Conservation (phyloP, 2,329 filamentous ascomycete genomes). For the Epichloe coenophiala region DNA sequence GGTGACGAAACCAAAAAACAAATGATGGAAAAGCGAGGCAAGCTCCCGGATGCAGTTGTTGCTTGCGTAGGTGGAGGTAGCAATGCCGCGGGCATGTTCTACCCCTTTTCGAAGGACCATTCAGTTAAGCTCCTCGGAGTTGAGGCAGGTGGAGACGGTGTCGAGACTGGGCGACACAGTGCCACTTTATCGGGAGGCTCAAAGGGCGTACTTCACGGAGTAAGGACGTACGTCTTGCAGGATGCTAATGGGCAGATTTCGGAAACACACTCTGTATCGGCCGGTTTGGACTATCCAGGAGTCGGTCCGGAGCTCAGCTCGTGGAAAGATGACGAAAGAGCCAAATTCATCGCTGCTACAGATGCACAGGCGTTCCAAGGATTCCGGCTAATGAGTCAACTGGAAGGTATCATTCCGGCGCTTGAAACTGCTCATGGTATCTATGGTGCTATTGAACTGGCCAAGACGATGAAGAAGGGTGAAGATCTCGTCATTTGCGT, state of each 20-base stretch:
- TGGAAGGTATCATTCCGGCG: conserved; percentile 94
- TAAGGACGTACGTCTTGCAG: conserved; percentile 90
- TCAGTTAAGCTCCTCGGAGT: conserved; percentile 84
- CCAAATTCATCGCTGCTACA: conserved; percentile 80
- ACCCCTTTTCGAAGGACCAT: conserved; percentile 77
- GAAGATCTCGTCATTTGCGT: conserved; percentile 90
- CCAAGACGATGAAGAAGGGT: conserved; percentile 81
- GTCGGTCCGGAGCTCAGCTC: conserved; percentile 83
- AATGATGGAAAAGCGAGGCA: conserved; percentile 71
- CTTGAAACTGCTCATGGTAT: conserved; percentile 89
- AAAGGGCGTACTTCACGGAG: conserved; percentile 90
- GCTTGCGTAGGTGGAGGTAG: conserved; percentile 92
- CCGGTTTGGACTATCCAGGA: conserved; percentile 91
- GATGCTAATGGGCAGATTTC: conserved; percentile 84
- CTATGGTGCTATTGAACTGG: conserved; percentile 76
- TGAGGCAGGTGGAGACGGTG: conserved; percentile 85
- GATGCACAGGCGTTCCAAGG: conserved; percentile 82
- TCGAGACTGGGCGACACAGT: conserved; percentile 74
- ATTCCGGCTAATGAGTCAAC: conserved; percentile 71
- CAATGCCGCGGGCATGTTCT: conserved; percentile 97
- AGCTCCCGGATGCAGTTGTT: conserved; percentile 89
- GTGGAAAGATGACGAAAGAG: conserved; percentile 85
- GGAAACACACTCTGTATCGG: conserved; percentile 93
- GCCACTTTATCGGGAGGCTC: conserved; percentile 77
- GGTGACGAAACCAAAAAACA: conserved; percentile 92